Percentiles rank a stretch among this genome's conserved stretches.
phyloP scores from a whole-genome alignment of 768 basidiomycete genomes.

The Hirschioporus abietinus region DNA sequence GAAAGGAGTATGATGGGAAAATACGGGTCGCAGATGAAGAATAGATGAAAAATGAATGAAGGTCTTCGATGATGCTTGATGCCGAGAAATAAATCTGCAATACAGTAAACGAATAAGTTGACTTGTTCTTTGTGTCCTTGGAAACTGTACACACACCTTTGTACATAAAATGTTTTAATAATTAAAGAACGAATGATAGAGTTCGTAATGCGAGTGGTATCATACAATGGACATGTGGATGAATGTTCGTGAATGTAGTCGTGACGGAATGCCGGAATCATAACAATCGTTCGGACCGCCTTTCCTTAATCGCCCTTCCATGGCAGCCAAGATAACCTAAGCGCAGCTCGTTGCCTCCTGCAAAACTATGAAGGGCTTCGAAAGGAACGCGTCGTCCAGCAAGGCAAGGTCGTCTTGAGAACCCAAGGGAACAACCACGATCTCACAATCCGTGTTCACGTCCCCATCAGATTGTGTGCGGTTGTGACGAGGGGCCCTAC shows the following conservation, averaged over 20 bases:
- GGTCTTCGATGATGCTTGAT: background rate
- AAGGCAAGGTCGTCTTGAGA: background rate
- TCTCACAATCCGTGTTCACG: background rate
- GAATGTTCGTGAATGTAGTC: background rate
- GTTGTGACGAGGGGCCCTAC: background rate
- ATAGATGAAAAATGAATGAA: background rate
- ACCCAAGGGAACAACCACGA: background rate
- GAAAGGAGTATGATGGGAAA: background rate
- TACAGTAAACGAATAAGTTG: background rate
- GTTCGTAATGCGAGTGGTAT: background rate
- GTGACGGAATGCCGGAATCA: background rate
- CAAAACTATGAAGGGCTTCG: background rate
- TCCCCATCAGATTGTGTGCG: background rate
- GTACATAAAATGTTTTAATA: background rate
- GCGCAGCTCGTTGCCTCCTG: background rate
- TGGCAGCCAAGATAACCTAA: background rate
- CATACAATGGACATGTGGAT: slow-evolving; percentile 1
- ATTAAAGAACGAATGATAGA: slow-evolving; percentile 1
- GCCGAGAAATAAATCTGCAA: background rate
- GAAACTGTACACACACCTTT: background rate
- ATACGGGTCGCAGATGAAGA: background rate
- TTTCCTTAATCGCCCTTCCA: background rate
- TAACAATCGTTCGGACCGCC: background rate
- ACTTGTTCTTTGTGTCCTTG: background rate
- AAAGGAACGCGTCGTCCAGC: background rate